phyloP scores from a whole-genome alignment of 768 basidiomycete genomes.

The Naganishia randhawae region DNA sequence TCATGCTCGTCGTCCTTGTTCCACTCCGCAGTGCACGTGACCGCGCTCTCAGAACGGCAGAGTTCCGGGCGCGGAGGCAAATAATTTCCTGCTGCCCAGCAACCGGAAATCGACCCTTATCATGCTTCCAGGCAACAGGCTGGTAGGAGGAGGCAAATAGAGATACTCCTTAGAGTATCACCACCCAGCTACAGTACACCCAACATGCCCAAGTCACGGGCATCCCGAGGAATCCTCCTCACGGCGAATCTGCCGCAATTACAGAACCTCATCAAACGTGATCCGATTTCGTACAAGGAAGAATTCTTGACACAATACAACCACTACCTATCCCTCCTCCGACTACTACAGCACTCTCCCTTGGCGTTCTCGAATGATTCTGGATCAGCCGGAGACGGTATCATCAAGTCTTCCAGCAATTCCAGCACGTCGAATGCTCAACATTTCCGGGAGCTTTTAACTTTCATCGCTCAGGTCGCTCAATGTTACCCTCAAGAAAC shows the following conservation, averaged over 20 bases:
- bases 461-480: constrained; percentile 90
- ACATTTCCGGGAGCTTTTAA: constrained; percentile 78
- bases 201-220: constrained; percentile 28
- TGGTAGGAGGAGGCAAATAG: too few species aligned
- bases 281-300: constrained; percentile 82
- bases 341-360: constrained; percentile 77
- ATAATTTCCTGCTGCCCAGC: not conserved
- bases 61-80: constrained; percentile 16
- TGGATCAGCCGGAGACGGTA: constrained; percentile 16
- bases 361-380: constrained; percentile 41
- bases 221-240: constrained; percentile 59
- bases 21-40: too few species aligned
- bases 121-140: too few species aligned
- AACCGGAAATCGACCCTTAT: not conserved
- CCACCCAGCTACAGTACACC: not conserved
- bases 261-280: constrained; percentile 94
- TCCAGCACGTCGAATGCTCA: constrained; percentile 54
- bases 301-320: constrained; percentile 97
- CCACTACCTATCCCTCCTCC: constrained; percentile 80
- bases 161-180: not conserved
- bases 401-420: constrained; percentile 27
- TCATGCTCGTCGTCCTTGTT: too few species aligned
- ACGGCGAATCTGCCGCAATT: constrained; percentile 88
- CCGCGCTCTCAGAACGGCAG: too few species aligned
- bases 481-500: constrained; percentile 92